A percentile compares a stretch with the other conserved stretches of the same genome.
Conservation (phyloP, 345 rosid species). For the Citrus australasica region DNA sequence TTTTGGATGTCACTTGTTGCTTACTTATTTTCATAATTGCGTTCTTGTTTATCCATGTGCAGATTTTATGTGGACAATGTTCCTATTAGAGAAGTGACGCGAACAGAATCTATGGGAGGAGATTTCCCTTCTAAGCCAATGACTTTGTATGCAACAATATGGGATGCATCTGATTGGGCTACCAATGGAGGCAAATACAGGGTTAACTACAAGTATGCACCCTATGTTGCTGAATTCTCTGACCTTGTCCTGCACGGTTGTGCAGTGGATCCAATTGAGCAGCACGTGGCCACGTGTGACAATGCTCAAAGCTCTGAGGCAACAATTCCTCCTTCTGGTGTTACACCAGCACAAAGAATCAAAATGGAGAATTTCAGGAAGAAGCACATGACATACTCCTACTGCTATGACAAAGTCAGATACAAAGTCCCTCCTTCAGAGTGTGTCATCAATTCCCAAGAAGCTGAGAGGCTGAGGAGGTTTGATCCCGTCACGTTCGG, state of each 20-base stretch:
- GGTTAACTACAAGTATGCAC: slow-evolving; percentile 90
- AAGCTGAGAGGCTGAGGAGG: slow-evolving; percentile 52
- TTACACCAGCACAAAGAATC: slow-evolving; percentile 41
- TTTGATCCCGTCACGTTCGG: slow-evolving; percentile 89
- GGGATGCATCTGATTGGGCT: slow-evolving; percentile 98
- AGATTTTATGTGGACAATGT: slow-evolving; percentile 84
- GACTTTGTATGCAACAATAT: slow-evolving; percentile 90
- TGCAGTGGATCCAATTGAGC: slow-evolving; percentile 75
- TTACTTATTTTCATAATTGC: no score
- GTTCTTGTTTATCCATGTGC: slow-evolving; percentile 21
- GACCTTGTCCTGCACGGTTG: slow-evolving; percentile 83
- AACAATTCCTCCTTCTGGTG: slow-evolving; percentile 29
- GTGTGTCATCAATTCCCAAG: slow-evolving; percentile 56
- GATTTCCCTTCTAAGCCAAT: slow-evolving; percentile 93
- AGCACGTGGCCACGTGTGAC: slow-evolving; percentile 44
- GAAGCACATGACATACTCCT: slow-evolving; percentile 85
- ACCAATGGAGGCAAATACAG: slow-evolving; percentile 92
- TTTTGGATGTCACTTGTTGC: no score
- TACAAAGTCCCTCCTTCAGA: slow-evolving; percentile 62
- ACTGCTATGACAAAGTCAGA: slow-evolving; percentile 75
- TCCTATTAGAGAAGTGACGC: slow-evolving; percentile 74
- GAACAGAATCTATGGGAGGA: slow-evolving; percentile 69
- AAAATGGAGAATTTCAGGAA: slow-evolving; percentile 64
- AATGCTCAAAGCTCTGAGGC: slow-evolving; percentile 18
- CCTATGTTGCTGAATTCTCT: slow-evolving; percentile 61